Percentiles rank a stretch among this genome's conserved stretches.
Conservation (phyloP, 352 stramenopile genomes). For the Nothophytophthora sp. region DNA sequence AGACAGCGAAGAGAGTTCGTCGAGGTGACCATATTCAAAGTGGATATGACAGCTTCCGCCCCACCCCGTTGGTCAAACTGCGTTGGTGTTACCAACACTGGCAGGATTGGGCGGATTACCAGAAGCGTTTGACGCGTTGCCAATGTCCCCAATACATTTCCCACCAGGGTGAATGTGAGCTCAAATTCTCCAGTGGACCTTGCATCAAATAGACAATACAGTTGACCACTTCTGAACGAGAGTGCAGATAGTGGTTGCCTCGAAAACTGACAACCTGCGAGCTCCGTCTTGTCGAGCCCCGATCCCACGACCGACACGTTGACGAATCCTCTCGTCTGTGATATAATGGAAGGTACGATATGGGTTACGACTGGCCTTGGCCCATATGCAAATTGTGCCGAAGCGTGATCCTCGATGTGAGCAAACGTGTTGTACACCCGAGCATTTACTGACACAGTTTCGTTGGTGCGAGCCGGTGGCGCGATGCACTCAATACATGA, state of each 20-base stretch:
- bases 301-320: slow-evolving; percentile 30
- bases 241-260: slow-evolving; percentile 12
- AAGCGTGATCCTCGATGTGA: slow-evolving; percentile 4
- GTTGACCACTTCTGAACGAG: slow-evolving; percentile 2
- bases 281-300: slow-evolving; percentile 20
- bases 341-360: slow-evolving; percentile 34
- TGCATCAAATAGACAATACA: slow-evolving; percentile 37
- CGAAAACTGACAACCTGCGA: slow-evolving; percentile 34
- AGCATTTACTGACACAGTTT: slow-evolving; percentile 18
- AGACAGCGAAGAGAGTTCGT: slow-evolving; percentile 32
- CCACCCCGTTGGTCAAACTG: slow-evolving; percentile 55
- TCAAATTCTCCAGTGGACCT: slow-evolving; percentile 25
- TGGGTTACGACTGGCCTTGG: slow-evolving; percentile 19
- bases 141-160: slow-evolving; percentile 11
- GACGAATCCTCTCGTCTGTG: slow-evolving; percentile 15
- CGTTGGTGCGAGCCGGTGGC: slow-evolving; percentile 14
- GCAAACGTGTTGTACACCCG: slow-evolving; percentile 32
- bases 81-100: slow-evolving; percentile 15
- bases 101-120: slow-evolving; percentile 30
- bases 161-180: slow-evolving; percentile 16
- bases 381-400: slow-evolving; percentile 28
- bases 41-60: slow-evolving; percentile 29
- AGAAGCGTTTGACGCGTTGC: slow-evolving; percentile 24
- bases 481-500: slow-evolving; percentile 37
- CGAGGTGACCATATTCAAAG: slow-evolving; percentile 19